phyloP scores from a whole-genome alignment of 2,329 filamentous ascomycete genomes.

The Cladophialophora carrionii region DNA sequence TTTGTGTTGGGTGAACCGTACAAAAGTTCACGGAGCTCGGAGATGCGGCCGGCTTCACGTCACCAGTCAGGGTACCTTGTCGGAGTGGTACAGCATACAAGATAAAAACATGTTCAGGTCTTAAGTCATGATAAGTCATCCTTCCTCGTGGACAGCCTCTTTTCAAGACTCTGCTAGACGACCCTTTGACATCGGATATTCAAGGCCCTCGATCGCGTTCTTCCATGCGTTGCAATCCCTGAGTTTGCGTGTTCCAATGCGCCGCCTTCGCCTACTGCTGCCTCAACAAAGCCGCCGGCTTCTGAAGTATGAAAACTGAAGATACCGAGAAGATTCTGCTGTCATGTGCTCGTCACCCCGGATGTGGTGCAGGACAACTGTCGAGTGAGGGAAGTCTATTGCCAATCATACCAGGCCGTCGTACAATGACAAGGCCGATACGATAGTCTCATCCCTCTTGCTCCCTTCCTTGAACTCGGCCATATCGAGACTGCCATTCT shows the following conservation, averaged over 20 bases:
- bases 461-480: constrained; percentile 99
- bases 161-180: not conserved
- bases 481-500: constrained; percentile 95
- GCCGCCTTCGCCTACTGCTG: constrained; percentile 18
- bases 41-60: constrained; percentile 2
- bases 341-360: constrained; percentile 5
- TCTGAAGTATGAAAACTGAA: not conserved
- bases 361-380: constrained; percentile 4
- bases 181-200: not conserved
- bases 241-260: constrained; percentile 15
- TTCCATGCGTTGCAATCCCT: not conserved
- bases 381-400: not conserved
- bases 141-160: not conserved
- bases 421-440: constrained; percentile 93
- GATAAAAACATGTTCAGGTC: not conserved
- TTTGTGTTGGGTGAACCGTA: not conserved
- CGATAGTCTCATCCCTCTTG: constrained; percentile 98
- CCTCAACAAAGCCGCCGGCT: constrained; percentile 15
- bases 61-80: not conserved
- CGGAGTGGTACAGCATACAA: not conserved
- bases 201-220: not conserved
- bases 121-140: constrained; percentile 5
- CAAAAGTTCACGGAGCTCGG: not conserved
- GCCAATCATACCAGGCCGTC: constrained; percentile 78
- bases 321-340: constrained; percentile 9